phyloP scores from a whole-genome alignment of 2,329 filamentous ascomycete genomes.

The Xylaria digitata region DNA sequence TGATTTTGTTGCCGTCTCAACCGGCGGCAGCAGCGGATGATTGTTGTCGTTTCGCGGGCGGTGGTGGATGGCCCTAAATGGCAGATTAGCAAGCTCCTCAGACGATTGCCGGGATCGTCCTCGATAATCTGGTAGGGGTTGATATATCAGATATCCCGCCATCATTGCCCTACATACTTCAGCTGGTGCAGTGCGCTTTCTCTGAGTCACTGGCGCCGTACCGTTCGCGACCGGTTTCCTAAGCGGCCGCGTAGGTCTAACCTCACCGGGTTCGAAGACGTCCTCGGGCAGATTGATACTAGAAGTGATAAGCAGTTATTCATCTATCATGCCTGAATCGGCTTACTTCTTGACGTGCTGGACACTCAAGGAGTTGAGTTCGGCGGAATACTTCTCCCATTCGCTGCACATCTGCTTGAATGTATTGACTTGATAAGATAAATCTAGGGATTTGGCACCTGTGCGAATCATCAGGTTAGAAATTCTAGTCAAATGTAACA shows the following conservation, averaged over 20 bases:
- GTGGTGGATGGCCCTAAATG: conserved; percentile 46
- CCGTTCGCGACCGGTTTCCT: conserved; percentile 60
- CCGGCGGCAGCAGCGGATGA: conserved; percentile 47
- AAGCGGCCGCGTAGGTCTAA: conserved; percentile 69
- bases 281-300: conserved; percentile 91
- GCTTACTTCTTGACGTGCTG: conserved; percentile 88
- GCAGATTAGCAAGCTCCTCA: conserved; percentile 43
- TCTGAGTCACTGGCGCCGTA: conserved; percentile 49
- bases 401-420: conserved; percentile 86
- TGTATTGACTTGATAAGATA: conserved; percentile 83
- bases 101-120: conserved; percentile 26
- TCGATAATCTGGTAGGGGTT: conserved; percentile 41
- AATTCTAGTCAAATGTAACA: conserved; percentile 36
- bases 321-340: conserved; percentile 19
- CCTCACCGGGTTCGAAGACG: conserved; percentile 85
- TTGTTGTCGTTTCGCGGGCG: conserved; percentile 52
- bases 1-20: conserved; percentile 40
- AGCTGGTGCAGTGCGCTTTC: conserved; percentile 61
- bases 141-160: conserved; percentile 43
- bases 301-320: conserved; percentile 42
- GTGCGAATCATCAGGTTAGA: conserved; percentile 50
- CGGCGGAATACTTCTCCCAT: conserved; percentile 79
- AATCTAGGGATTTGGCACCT: conserved; percentile 78
- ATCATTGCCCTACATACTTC: conserved; percentile 50
- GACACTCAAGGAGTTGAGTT: conserved; percentile 82